Evolutionary conservation across 805 yeast genomes (phyloP), one percentile per base, ranked within the genome.

Genomic region (Naumovozyma baii): DNA sequence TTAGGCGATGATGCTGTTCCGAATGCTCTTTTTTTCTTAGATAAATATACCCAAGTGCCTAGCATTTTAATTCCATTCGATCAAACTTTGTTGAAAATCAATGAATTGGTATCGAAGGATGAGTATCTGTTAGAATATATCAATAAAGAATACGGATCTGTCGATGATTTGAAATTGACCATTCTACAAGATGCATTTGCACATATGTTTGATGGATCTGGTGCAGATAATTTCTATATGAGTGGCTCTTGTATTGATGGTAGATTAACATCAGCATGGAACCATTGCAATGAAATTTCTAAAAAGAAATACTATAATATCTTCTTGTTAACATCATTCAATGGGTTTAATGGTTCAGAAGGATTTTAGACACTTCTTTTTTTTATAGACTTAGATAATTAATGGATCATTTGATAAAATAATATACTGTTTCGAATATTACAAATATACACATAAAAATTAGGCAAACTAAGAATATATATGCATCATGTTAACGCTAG

Each of bases 221-320:
- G 94, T 36, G 87, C 88, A 8, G 86, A 82, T 53, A 83, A 83
- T 57, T 83, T 80, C 57, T 82, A 78, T 55, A 82, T 81, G 69
- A 84, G 87, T 22, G 94, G 94, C 2, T 76, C 84, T 2, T 83
- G 94, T 61, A 83, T 83, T 37, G 94, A 83, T 57, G 94, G 92
- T 16, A 72, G 88, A 39, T 64, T 83, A 36, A 83, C 92, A 0
- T 74, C 83, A 39, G 84, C 87, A 2, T 83, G 90, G 85, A 83
- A 82, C 51, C 83, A 84, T 70, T 82, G 87, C 40, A 83, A 82
- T 54, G 71, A 72, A 46, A 75, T 83, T 31, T 63, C 77, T 18
- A 78, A 80, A 53, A 81, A 80, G 50, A 68, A 71, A n/a, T 83
- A 80, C 56, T 73, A 69, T 49, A 65, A 64, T 51, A 66, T 76